Conservation (phyloP, 805 yeast genomes). For the Debaryomyces tyrocola region DNA sequence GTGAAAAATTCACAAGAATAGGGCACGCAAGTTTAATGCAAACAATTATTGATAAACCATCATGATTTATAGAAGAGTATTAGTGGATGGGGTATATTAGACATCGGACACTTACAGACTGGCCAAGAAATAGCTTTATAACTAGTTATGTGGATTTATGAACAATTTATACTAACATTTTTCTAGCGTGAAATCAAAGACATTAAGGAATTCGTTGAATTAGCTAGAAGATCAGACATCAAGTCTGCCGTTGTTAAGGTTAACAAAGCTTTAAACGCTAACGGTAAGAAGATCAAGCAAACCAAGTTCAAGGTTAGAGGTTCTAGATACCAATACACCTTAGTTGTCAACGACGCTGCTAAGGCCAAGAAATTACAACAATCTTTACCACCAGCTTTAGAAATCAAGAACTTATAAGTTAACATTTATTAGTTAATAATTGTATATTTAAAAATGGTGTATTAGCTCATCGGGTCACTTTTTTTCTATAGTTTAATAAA, state of each 20-base stretch:
- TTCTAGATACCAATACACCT: conserved; percentile 89
- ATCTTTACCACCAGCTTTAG: conserved; percentile 93
- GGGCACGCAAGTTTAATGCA: too few species aligned
- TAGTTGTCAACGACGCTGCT: conserved; percentile 91
- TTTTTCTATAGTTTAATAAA: conserved; percentile 9
- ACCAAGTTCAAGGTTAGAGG: conserved; percentile 99
- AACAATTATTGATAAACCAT: too few species aligned
- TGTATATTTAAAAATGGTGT: conserved; percentile 11
- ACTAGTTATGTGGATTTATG: too few species aligned
- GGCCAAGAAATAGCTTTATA: too few species aligned
- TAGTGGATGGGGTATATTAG: too few species aligned
- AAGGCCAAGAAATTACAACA: conserved; percentile 97
- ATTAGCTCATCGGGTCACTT: conserved; percentile 7
- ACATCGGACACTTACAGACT: too few species aligned
- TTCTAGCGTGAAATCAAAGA: conserved; percentile 80
- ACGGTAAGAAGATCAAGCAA: conserved; percentile 84
- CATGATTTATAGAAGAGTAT: too few species aligned
- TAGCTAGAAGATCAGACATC: conserved; percentile 95
- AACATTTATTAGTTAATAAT: conserved; percentile 8
- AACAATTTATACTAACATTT: conserved; percentile 14
- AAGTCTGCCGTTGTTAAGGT: conserved; percentile 91
- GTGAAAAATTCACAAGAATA: too few species aligned
- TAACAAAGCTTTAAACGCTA: conserved; percentile 78
- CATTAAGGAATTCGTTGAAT: conserved; percentile 95
- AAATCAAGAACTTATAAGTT: conserved; percentile 53